phyloP scores from a whole-genome alignment of 228 moss, liverwort and hornwort genomes.

The Sphagnum magellanicum region DNA sequence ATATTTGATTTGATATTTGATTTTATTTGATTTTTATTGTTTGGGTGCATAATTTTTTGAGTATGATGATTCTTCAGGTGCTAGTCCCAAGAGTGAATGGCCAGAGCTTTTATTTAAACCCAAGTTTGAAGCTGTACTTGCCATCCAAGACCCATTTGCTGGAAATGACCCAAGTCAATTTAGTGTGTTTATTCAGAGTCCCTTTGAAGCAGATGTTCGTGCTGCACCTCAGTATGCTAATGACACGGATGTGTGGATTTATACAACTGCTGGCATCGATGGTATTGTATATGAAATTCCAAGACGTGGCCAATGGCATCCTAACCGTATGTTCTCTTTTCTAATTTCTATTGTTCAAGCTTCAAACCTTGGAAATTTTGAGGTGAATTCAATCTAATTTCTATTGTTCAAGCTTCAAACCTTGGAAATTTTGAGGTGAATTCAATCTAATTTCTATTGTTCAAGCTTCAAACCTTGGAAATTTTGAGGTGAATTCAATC shows the following conservation, averaged over 20 bases:
- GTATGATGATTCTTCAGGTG: slow-evolving; percentile 10
- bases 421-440: no score
- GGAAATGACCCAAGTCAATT: slow-evolving; percentile 8
- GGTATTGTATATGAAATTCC: slow-evolving; percentile 36
- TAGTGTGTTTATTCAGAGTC: slow-evolving; percentile 25
- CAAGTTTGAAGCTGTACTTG: slow-evolving; percentile 7
- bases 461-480: no score
- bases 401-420: no score
- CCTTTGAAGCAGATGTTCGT: slow-evolving; percentile 9
- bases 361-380: no score
- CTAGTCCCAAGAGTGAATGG: slow-evolving; percentile 26
- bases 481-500: no score
- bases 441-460: no score
- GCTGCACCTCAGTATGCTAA: slow-evolving; percentile 15
- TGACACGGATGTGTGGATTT: slow-evolving; percentile 37
- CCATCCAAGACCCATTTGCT: slow-evolving; percentile 15
- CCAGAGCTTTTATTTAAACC: slow-evolving; percentile 38
- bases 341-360: no score
- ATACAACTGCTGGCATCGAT: slow-evolving; percentile 21
- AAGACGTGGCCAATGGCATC: slow-evolving; percentile 47
- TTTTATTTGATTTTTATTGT: no score
- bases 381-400: no score
- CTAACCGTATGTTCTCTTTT: slow-evolving; percentile 29
- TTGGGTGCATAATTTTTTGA: no score
- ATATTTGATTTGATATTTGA: no score